Base-by-base conservation (phyloP, 768 basidiomycete genomes). In the Termitomyces eurrhizus region DNA sequence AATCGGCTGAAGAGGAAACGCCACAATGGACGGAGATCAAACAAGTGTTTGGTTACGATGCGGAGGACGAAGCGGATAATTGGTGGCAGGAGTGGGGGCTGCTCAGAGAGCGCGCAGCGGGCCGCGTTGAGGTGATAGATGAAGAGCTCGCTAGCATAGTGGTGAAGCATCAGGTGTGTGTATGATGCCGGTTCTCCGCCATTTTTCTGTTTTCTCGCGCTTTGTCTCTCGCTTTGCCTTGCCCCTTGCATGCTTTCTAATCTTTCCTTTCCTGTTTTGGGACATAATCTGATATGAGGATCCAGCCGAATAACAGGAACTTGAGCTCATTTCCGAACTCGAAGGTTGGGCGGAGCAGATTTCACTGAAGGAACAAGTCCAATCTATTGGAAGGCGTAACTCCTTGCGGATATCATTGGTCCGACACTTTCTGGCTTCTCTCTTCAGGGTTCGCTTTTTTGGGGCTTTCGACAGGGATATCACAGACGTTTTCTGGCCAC, bases 61-160 rank as follows among this genome's bases (percentile, higher is more conserved):
- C 82, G 21, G 80, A 82, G 64, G 83, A 86, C 36, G 80, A 82
- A 35, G 84, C 83, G 16, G 83, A 84, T 57, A 78, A 85, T 58
- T 86, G 84, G 84, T 85, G 84, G 83, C 69, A 80, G 39, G 73
- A 78, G 56, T 83, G 80, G 79, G 83, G 83, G 12, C 62, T 80
- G 32, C 71, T 82, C 57, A 69, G 75, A 44, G 74, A 82, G 65
- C 65, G 74, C 24, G 74, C 76, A 24, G 58, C 14, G 84, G 58
- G 58, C n/a, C 53, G 62, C 41, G n/a, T 13, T 16, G 35, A 41
- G 14, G n/a, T 21, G 49, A 21, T n/a, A 21, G 50, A 29, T 9
- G 53, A 32, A 18, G 36, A 36, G 21, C 42, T 58, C 8, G 33
- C 37, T 62, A 56, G 8, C 54, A 32, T 59, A 56, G 12, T 59